Base-by-base conservation (phyloP, 495 filamentous ascomycete genomes). In the Extremus antarcticus region DNA sequence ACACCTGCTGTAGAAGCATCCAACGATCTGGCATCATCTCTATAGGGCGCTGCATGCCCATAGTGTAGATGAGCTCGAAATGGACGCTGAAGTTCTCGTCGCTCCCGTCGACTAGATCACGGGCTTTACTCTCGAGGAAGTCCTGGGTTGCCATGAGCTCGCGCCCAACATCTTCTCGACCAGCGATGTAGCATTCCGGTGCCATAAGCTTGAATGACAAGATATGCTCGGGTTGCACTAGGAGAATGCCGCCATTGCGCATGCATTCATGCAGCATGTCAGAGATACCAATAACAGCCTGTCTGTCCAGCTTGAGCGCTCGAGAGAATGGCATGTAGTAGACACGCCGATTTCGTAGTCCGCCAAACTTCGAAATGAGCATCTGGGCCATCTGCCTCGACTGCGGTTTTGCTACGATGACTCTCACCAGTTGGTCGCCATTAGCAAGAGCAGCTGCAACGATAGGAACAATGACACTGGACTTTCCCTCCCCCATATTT, bases 401-500 rank as follows among this genome's bases (percentile, higher is more conserved):
- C 53, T 82, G 75, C 0, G 84, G 74, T 57, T 82, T 84, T 10
- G 74, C 73, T 9, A 87, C 83, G 4, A 88, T 61, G 0, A 87
- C 71, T 13, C 83, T 66, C 0, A 77, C 73, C 0, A 88, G 68
- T 17, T 65, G 70, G 0, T 57, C 54, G 0, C 71, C 70, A 58
- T 87, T 65, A 0, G 81, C 82, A 16, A 87, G 62, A 2, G 68
- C 65, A 0, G 73, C 72, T 3, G 80, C 75, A 8, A 83, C 76
- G 40, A 83, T 77, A 0, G 85, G 83, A 2, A 86, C 75, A 51
- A 89, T 85, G 1, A 86, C 78, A 0, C 81, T 81, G 0, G 82
- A 82, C 60, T 89, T 89, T 0, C 85, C 85, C 62, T 85, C 76
- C 0, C 85, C 85, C 84, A 88, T 87, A 59, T 86, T 86, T 48